phyloP scores from a whole-genome alignment of 108 stramenopile genomes.

The Discostella pseudostelligera region DNA sequence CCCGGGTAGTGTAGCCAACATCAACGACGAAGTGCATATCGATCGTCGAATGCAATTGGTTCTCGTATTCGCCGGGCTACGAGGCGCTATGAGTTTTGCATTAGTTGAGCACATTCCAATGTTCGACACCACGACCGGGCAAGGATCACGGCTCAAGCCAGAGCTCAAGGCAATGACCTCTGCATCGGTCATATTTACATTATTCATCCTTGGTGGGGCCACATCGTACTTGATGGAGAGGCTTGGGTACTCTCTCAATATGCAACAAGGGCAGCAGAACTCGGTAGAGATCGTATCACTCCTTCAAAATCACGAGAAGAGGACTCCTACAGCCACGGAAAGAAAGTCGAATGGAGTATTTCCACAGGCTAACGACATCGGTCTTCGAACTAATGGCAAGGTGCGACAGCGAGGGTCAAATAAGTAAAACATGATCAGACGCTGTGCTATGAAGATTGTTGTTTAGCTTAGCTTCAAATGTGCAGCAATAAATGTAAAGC shows the following conservation, averaged over 20 bases:
- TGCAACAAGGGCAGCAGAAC: slow-evolving; percentile 30
- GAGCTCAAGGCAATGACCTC: slow-evolving; percentile 89
- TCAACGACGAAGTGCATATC: slow-evolving; percentile 58
- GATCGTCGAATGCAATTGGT: slow-evolving; percentile 83
- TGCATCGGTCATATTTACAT: slow-evolving; percentile 84
- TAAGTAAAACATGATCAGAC: background rate
- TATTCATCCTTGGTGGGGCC: slow-evolving; percentile 80
- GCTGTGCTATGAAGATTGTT: background rate
- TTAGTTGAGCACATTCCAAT: slow-evolving; percentile 87
- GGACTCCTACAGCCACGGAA: background rate
- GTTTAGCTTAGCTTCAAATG: background rate
- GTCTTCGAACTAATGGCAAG: background rate
- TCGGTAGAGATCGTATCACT: slow-evolving; percentile 39
- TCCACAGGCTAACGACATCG: slow-evolving; percentile 2
- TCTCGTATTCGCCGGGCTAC: slow-evolving; percentile 82
- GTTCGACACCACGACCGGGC: slow-evolving; percentile 73
- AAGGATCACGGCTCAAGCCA: slow-evolving; percentile 80
- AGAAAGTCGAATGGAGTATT: background rate
- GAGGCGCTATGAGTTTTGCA: slow-evolving; percentile 90
- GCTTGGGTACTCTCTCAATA: slow-evolving; percentile 51
- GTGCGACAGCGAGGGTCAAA: slow-evolving; percentile 12
- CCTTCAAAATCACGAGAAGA: slow-evolving; percentile 21
- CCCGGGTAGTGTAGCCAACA: slow-evolving; percentile 10
- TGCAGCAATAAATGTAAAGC: background rate
- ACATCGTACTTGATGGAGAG: slow-evolving; percentile 78